Evolutionary conservation across 192 early-diverging fungal genomes (phyloP).

Genomic region (Tieghemiomyces parasiticus): DNA sequence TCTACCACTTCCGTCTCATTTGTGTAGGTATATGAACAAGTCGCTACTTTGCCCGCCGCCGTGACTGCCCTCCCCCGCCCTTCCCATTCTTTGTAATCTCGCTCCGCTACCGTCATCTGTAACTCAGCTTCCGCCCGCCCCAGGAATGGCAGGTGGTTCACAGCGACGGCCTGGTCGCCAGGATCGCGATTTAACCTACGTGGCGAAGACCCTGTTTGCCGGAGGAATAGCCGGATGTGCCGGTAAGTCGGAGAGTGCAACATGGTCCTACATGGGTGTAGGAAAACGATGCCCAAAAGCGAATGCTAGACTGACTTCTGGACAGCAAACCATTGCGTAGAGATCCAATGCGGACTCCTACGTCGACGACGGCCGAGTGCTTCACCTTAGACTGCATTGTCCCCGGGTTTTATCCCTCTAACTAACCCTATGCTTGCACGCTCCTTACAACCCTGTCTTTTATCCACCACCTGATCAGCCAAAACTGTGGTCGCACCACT

Average conservation of each 20-base stretch:
- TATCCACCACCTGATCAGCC: constrained; percentile 26
- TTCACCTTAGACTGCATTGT: not conserved
- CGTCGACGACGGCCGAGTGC: not conserved
- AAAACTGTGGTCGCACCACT: constrained; percentile 67
- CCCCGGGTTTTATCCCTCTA: not conserved
- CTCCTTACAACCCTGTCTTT: not conserved
- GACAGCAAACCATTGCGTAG: not conserved
- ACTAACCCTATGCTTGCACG: not conserved
- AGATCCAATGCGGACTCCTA: not conserved
- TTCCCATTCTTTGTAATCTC: too few relatives aligned
- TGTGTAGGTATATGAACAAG: too few relatives aligned
- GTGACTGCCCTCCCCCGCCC: too few relatives aligned
- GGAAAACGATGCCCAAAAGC: not conserved
- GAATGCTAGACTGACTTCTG: not conserved
- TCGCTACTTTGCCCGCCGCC: too few relatives aligned
- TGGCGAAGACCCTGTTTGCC: constrained; percentile 26
- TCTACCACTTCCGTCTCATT: too few relatives aligned
- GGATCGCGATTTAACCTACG: too few relatives aligned
- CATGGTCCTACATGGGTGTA: not conserved
- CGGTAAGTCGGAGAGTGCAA: constrained; percentile 19
- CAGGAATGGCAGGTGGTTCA: too few relatives aligned
- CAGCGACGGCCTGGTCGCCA: too few relatives aligned
- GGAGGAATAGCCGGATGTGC: constrained; percentile 43
- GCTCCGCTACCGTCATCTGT: too few relatives aligned
- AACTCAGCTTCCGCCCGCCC: too few relatives aligned